Conservation (phyloP, 352 stramenopile genomes). For the Achlya hypogyna region DNA sequence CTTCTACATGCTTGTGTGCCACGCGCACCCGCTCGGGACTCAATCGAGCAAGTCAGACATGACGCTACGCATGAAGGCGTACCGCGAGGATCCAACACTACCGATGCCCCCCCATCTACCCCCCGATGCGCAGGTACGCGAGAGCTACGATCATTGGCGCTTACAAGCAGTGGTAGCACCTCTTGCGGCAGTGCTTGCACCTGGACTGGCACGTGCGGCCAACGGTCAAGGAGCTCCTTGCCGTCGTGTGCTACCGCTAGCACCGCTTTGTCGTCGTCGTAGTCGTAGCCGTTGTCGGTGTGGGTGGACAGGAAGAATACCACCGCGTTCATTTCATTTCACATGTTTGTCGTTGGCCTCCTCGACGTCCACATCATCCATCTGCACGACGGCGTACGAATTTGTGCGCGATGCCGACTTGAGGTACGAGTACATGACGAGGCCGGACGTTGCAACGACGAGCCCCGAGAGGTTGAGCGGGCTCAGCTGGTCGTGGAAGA, state of each 20-base stretch:
- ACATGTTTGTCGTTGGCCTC: background rate
- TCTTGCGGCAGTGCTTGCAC: background rate
- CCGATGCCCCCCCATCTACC: constrained; percentile 3
- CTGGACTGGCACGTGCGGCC: background rate
- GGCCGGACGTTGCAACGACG: constrained; percentile 54
- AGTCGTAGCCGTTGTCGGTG: background rate
- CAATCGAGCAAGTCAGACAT: constrained; percentile 10
- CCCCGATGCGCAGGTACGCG: background rate
- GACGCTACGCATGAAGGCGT: background rate
- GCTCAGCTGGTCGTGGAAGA: constrained; percentile 61
- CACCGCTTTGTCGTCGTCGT: background rate
- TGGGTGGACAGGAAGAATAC: background rate
- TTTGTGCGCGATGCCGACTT: constrained; percentile 25
- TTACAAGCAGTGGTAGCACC: background rate
- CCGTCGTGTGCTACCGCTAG: background rate
- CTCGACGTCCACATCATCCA: background rate
- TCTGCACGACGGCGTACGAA: background rate
- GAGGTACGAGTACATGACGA: constrained; percentile 69
- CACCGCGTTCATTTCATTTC: background rate
- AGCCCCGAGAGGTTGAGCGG: constrained; percentile 58
- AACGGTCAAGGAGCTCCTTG: background rate
- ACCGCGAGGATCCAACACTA: background rate
- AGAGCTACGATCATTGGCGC: background rate
- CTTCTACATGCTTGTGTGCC: constrained; percentile 10
- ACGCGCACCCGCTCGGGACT: constrained; percentile 7